Evolutionary conservation across 805 yeast genomes (phyloP).

Genomic region (Wickerhamomyces sydowiorum): DNA sequence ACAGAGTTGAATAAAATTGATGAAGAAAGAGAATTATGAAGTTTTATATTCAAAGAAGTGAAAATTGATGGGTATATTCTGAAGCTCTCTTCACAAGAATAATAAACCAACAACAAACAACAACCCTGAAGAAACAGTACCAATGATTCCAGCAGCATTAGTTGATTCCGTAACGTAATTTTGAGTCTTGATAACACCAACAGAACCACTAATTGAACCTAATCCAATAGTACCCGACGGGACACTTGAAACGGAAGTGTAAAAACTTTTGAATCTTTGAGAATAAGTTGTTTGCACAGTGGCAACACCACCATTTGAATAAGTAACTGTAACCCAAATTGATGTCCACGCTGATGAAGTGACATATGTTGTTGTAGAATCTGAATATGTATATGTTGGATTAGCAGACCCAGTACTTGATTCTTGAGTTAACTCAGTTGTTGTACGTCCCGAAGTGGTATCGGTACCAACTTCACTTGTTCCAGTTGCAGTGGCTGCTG

Average conservation of each 20-base stretch:
- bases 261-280: constrained; percentile 47
- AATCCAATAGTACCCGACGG: constrained; percentile 70
- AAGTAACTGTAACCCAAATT: constrained; percentile 48
- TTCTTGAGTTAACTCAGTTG: constrained; percentile 16
- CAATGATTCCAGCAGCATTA: constrained; percentile 6
- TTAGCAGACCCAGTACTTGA: constrained; percentile 10
- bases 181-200: constrained; percentile 56
- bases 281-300: constrained; percentile 44
- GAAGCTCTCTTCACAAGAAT: constrained; percentile 9
- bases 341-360: constrained; percentile 27
- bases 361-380: constrained; percentile 22
- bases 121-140: constrained; percentile 10
- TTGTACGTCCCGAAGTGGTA: constrained; percentile 14
- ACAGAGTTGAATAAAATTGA: no score
- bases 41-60: neutral
- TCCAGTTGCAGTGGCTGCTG: constrained; percentile 6
- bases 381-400: constrained; percentile 24
- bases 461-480: constrained; percentile 5
- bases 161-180: constrained; percentile 28
- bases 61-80: neutral
- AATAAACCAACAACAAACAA: constrained; percentile 13
- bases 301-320: constrained; percentile 39
- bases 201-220: constrained; percentile 65
- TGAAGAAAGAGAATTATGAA: no score
- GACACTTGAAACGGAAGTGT: constrained; percentile 39